These are phyloP conservation scores for Termitomyces titanicus DNA, from an alignment of 768 basidiomycete species.

Conservation along the genomic window DNA sequence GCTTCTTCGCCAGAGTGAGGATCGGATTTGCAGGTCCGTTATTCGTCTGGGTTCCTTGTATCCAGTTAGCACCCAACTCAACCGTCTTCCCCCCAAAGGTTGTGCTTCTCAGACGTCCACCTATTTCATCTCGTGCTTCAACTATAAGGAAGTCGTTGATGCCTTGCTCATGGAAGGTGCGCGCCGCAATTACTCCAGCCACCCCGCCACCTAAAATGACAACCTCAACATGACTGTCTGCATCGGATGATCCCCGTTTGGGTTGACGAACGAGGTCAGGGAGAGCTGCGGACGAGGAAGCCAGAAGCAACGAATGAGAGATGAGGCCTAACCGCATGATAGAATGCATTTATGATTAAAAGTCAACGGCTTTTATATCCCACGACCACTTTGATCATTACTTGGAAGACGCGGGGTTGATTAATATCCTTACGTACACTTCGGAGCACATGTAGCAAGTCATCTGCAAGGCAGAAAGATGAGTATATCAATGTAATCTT, in stretches of 20 bases:
- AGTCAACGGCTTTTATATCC: not conserved
- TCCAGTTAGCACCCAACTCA: slow-evolving; percentile 62
- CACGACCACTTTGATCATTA: not conserved
- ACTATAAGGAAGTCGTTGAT: slow-evolving; percentile 56
- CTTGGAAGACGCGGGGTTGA: no score
- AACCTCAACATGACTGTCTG: slow-evolving; percentile 25
- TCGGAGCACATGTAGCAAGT: not conserved
- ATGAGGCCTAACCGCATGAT: not conserved
- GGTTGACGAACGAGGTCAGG: not conserved
- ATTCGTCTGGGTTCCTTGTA: slow-evolving; percentile 46
- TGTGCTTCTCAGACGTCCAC: slow-evolving; percentile 54
- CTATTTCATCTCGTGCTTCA: slow-evolving; percentile 55
- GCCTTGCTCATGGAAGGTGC: slow-evolving; percentile 49
- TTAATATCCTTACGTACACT: not conserved
- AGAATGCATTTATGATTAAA: no score
- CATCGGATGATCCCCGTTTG: not conserved
- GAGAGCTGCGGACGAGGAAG: not conserved
- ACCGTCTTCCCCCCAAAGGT: slow-evolving; percentile 46
- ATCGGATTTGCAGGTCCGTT: slow-evolving; percentile 58
- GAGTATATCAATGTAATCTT: not conserved
- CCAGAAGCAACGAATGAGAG: not conserved
- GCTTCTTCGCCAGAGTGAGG: slow-evolving; percentile 51
- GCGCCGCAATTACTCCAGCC: slow-evolving; percentile 62
- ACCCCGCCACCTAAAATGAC: slow-evolving; percentile 68
- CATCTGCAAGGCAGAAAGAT: not conserved